These are phyloP conservation scores for Karstenula rhodostoma DNA, from an alignment of 2,329 filamentous ascomycete genomes.

Conservation along the genomic window DNA sequence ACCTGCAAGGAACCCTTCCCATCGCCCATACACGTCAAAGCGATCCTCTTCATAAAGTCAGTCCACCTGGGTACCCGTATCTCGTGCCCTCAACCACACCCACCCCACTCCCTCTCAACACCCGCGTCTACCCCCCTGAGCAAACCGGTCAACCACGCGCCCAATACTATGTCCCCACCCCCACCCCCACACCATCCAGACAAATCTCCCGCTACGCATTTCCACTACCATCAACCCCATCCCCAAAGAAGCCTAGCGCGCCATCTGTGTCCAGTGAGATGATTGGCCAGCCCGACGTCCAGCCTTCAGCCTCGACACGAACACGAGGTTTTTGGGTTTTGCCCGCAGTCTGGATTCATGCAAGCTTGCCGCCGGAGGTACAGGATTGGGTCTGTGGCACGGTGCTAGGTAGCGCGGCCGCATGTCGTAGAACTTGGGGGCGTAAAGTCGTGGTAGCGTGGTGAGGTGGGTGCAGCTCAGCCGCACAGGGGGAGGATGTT, in stretches of 20 bases:
- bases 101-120: too few relatives aligned
- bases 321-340: slow-evolving; percentile 2
- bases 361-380: background rate
- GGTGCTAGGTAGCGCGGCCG: background rate
- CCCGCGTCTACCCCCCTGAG: background rate
- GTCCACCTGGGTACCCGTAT: too few relatives aligned
- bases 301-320: background rate
- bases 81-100: too few relatives aligned
- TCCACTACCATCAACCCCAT: background rate
- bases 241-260: background rate
- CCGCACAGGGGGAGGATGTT: background rate
- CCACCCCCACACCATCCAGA: background rate
- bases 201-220: background rate
- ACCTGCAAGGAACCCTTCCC: too few relatives aligned
- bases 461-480: background rate
- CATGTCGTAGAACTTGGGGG: too few relatives aligned
- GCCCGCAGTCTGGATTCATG: background rate
- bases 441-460: background rate
- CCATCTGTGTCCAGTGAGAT: background rate
- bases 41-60: too few relatives aligned
- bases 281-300: background rate
- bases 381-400: background rate
- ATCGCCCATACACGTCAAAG: too few relatives aligned
- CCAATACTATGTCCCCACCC: background rate
- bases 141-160: background rate